Conservation (phyloP, 768 basidiomycete species). For the Calocera cornea region DNA sequence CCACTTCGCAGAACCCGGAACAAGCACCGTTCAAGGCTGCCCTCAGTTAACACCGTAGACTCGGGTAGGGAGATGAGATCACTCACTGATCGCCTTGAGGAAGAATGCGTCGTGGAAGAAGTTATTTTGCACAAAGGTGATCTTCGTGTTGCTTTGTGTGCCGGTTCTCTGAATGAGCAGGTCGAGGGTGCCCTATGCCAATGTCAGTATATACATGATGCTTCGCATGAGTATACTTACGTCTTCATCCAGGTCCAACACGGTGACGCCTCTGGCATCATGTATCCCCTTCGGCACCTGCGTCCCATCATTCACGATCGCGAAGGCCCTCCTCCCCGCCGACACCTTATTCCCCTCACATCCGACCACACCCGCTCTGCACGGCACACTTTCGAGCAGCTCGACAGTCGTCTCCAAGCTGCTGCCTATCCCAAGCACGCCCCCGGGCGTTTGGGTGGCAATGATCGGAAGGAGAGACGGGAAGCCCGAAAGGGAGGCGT, state of each 20-base stretch:
- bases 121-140: conserved; percentile 87
- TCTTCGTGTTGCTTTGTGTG: conserved; percentile 27
- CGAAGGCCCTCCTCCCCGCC: conserved; percentile 50
- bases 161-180: conserved; percentile 83
- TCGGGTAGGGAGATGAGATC: background rate
- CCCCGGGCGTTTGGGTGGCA: conserved; percentile 31
- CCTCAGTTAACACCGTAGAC: background rate
- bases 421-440: conserved; percentile 20
- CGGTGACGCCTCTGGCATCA: conserved; percentile 67
- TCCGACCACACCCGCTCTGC: conserved; percentile 41
- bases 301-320: conserved; percentile 37
- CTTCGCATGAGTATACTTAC: conserved; percentile 35
- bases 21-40: conserved; percentile 90
- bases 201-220: background rate
- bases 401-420: conserved; percentile 33
- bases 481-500: conserved; percentile 87
- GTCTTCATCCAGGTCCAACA: conserved; percentile 92
- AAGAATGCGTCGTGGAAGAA: conserved; percentile 99
- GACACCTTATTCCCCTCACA: conserved; percentile 28
- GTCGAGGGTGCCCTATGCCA: conserved; percentile 66
- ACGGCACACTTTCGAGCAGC: conserved; percentile 51
- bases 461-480: conserved; percentile 65
- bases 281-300: conserved; percentile 49
- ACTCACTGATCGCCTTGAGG: conserved; percentile 82
- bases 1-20: conserved; percentile 58